Conservation (phyloP, 306 rosid species). For the Boehmeria nivea region DNA sequence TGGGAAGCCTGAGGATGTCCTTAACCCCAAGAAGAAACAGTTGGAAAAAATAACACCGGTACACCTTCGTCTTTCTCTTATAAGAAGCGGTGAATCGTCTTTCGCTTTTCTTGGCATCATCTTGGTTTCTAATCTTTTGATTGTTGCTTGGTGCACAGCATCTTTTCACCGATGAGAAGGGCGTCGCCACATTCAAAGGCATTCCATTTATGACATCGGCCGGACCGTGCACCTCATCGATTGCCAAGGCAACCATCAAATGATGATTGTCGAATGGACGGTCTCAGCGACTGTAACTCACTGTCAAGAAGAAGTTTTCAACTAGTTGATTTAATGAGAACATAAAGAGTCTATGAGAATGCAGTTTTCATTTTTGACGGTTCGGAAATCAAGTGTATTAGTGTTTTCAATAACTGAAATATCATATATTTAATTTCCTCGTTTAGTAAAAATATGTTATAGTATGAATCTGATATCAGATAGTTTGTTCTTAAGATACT, state of each 20-base stretch:
- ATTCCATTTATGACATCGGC: conserved; percentile 85
- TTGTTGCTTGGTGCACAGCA: conserved; percentile 46
- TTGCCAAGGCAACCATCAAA: conserved; percentile 64
- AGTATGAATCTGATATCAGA: too few relatives aligned
- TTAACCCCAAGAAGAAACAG: conserved; percentile 97
- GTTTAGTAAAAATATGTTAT: too few relatives aligned
- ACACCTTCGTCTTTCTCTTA: too few relatives aligned
- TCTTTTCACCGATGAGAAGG: conserved; percentile 82
- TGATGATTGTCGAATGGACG: too few relatives aligned
- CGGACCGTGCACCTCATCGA: conserved; percentile 81
- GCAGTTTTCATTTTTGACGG: background rate
- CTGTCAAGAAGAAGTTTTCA: background rate
- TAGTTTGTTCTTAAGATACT: too few relatives aligned
- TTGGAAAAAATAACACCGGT: conserved; percentile 93
- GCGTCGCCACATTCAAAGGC: conserved; percentile 85
- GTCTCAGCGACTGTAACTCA: conserved; percentile 21
- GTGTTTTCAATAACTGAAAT: too few relatives aligned
- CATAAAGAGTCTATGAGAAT: conserved; percentile 1
- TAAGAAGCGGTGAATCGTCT: background rate
- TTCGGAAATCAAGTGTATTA: background rate
- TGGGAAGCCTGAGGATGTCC: conserved; percentile 96
- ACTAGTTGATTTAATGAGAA: conserved; percentile 11
- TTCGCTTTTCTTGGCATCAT: background rate
- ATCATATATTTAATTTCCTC: too few relatives aligned
- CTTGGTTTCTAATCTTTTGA: conserved; percentile 4